Evolutionary conservation across 345 rosid genomes (phyloP), one percentile per base, ranked within the genome.

Genomic region (Eucalyptus virginea): DNA sequence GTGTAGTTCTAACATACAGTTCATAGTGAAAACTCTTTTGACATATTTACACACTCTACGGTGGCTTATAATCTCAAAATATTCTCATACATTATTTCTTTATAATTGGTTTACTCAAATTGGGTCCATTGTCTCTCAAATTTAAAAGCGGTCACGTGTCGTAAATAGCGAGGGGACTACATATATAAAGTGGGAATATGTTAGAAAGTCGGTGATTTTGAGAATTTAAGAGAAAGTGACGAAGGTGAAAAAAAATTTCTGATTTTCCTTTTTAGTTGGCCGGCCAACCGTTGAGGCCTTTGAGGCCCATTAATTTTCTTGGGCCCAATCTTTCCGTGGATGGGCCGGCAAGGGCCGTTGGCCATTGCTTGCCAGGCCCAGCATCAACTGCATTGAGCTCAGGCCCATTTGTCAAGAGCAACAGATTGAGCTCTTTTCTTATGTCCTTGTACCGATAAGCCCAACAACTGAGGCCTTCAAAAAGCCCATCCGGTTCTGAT

Each of bases 11-110:
- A 6, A 0, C 23, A 10, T 3, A 32, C 11, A 3, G 40, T 16
- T 32, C 42, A 16, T 32, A 32, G 80, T 32, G 40, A n/a, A 16
- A 67, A 4, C 40, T 67, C 1, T 67, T 4, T 67, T 4, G 80
- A 17, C 32, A 17, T 0, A 9, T 32, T 32, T 32, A 0, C 24
- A 4, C 23, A 8, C 6, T 8, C 5, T 16, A 4, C 6, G 6
- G 3, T 2, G 23, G 12, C 34, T 40, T 17, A 17, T 34, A 34
- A 34, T 69, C 2, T 69, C 44, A 6, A 9, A 72, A 2, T 1
- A 34, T 72, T 18, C 26, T 72, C 44, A 34, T 10, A 5, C 0
- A 0, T 34, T 3, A 34, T 11, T 34, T 34, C 26, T 9, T 18
- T 72, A 18, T 21, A 7, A 24, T 9, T 9, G 26, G 44, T 19